These are phyloP conservation scores for Passiflora organensis DNA, from an alignment of 345 rosid genomes.

Conservation along the genomic window DNA sequence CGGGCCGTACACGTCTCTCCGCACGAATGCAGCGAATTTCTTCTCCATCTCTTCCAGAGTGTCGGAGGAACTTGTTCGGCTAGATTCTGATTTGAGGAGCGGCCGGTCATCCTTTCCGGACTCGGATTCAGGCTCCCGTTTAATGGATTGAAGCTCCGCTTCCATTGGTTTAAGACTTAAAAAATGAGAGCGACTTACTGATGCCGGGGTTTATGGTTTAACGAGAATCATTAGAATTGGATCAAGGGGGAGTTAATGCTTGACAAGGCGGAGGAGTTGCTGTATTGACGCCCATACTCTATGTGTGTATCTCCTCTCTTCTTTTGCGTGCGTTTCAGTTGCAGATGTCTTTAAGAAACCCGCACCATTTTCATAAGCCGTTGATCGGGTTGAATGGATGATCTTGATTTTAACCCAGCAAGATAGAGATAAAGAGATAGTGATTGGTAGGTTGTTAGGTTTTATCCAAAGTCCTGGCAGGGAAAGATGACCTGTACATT, in stretches of 20 bases:
- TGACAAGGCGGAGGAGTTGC: background rate
- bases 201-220: background rate
- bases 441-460: too few relatives aligned
- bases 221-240: background rate
- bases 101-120: constrained; percentile 58
- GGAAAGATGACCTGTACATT: too few relatives aligned
- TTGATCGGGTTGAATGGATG: too few relatives aligned
- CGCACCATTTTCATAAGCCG: too few relatives aligned
- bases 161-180: constrained; percentile 36
- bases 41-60: constrained; percentile 70
- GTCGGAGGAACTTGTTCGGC: constrained; percentile 22
- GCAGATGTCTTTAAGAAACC: too few relatives aligned
- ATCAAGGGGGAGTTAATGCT: background rate
- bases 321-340: too few relatives aligned
- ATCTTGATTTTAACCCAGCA: too few relatives aligned
- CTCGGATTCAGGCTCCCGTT: constrained; percentile 27
- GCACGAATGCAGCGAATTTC: constrained; percentile 82
- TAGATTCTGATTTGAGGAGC: constrained; percentile 56
- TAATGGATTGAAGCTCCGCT: constrained; percentile 53
- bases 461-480: too few relatives aligned
- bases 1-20: constrained; percentile 71
- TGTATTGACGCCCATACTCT: background rate
- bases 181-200: background rate
- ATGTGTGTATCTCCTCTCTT: background rate
- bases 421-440: too few relatives aligned